Conservation (phyloP, 768 basidiomycete species). For the Lentinula sp. region DNA sequence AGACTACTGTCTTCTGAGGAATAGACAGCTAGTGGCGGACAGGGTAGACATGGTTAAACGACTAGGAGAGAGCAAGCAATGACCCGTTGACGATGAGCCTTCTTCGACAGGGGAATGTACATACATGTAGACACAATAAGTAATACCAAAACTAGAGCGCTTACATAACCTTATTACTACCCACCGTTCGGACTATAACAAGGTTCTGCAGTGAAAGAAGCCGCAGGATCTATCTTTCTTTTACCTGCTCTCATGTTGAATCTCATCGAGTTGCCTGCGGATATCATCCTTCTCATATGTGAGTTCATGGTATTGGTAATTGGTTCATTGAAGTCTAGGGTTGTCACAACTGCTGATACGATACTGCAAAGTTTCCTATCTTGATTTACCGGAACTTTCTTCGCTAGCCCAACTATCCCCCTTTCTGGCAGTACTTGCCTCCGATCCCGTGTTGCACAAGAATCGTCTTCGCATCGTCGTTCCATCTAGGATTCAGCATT, state of each 20-base stretch:
- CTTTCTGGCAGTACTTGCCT: conserved; percentile 40
- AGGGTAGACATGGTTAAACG: conserved; percentile 20
- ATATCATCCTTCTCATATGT: conserved; percentile 57
- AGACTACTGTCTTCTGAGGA: conserved; percentile 84
- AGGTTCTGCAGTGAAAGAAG: too few relatives aligned
- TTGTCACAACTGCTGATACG: neutral
- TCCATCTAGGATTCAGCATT: conserved; percentile 63
- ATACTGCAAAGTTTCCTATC: conserved; percentile 49
- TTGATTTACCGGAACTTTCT: conserved; percentile 69
- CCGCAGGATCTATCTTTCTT: neutral
- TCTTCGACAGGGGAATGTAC: too few relatives aligned
- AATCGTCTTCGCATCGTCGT: conserved; percentile 54
- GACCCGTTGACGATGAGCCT: too few relatives aligned
- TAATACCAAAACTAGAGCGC: too few relatives aligned
- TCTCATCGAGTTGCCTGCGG: conserved; percentile 41
- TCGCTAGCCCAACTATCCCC: conserved; percentile 42
- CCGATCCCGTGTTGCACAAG: conserved; percentile 60
- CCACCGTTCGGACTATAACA: too few relatives aligned
- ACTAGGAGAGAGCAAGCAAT: neutral
- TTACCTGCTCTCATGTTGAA: conserved; percentile 3
- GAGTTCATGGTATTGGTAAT: conserved; percentile 13
- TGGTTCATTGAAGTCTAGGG: neutral
- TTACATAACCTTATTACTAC: too few relatives aligned
- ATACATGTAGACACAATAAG: too few relatives aligned
- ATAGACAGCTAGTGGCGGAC: conserved; percentile 33